Evolutionary conservation across 225 moss, liverwort and hornwort species (phyloP).

Genomic region (Marchantia polymorpha): DNA sequence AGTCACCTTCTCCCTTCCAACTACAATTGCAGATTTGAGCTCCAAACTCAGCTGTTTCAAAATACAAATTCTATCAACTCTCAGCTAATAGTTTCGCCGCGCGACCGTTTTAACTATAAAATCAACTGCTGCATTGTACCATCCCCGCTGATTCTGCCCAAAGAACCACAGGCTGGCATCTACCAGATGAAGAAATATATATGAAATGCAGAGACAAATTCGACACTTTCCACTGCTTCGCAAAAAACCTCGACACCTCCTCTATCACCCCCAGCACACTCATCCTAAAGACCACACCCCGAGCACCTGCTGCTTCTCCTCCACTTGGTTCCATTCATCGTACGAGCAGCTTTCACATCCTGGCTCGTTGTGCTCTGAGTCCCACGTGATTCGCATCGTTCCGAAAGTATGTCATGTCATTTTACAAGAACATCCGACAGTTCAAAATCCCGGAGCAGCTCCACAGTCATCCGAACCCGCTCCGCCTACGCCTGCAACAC

Average conservation of each 20-base stretch:
- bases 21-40: neutral
- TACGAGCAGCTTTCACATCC: conserved; percentile 5
- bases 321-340: neutral
- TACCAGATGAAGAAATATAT: neutral
- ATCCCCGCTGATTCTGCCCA: neutral
- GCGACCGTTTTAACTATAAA: neutral
- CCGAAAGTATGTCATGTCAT: neutral
- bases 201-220: neutral
- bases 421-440: neutral
- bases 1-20: neutral
- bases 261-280: no score
- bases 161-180: neutral
- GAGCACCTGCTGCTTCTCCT: neutral
- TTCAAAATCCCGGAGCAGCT: neutral
- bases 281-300: neutral
- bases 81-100: neutral
- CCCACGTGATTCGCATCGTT: neutral
- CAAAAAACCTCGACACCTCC: neutral
- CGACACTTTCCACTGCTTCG: neutral
- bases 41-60: conserved; percentile 5
- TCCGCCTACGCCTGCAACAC: neutral
- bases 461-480: neutral
- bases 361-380: neutral
- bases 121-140: neutral
- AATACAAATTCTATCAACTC: neutral